These are phyloP conservation scores for Alnus glutinosa DNA, from an alignment of 306 rosid species.

Conservation along the genomic window DNA sequence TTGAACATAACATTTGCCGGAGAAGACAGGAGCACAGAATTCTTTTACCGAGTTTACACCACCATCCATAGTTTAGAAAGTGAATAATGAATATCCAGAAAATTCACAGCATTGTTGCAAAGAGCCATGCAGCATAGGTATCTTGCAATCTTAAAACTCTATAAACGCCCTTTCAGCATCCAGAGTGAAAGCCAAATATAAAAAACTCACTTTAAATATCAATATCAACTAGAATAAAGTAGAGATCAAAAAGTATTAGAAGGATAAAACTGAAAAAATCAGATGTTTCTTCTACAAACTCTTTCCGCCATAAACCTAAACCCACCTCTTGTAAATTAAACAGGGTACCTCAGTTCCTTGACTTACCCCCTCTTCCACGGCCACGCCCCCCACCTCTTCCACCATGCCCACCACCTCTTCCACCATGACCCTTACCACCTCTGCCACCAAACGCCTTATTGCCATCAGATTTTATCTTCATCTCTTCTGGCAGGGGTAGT, in stretches of 20 bases:
- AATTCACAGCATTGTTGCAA: too few relatives aligned
- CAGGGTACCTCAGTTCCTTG: conserved; percentile 47
- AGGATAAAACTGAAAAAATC: not conserved
- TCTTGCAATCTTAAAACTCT: not conserved
- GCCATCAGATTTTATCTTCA: conserved; percentile 54
- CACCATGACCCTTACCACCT: conserved; percentile 45
- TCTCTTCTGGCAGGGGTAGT: conserved; percentile 74
- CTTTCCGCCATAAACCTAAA: not conserved
- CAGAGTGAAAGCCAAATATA: not conserved
- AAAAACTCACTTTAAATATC: not conserved
- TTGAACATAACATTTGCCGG: too few relatives aligned
- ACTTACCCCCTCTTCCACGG: conserved; percentile 51
- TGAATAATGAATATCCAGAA: too few relatives aligned
- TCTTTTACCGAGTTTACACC: too few relatives aligned
- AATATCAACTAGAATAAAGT: not conserved
- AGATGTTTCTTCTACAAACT: conserved; percentile 3
- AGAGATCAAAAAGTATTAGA: not conserved
- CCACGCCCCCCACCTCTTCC: conserved; percentile 63
- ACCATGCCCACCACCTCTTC: conserved; percentile 45
- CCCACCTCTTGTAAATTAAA: conserved; percentile 5
- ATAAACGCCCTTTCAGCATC: not conserved
- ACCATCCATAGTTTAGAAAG: not conserved
- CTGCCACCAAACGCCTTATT: conserved; percentile 54
- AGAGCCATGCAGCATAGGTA: not conserved
- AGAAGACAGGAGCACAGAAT: too few relatives aligned